These are phyloP conservation scores for Wickerhamiella occidentalis DNA, from an alignment of 805 yeast genomes.

Conservation along the genomic window DNA sequence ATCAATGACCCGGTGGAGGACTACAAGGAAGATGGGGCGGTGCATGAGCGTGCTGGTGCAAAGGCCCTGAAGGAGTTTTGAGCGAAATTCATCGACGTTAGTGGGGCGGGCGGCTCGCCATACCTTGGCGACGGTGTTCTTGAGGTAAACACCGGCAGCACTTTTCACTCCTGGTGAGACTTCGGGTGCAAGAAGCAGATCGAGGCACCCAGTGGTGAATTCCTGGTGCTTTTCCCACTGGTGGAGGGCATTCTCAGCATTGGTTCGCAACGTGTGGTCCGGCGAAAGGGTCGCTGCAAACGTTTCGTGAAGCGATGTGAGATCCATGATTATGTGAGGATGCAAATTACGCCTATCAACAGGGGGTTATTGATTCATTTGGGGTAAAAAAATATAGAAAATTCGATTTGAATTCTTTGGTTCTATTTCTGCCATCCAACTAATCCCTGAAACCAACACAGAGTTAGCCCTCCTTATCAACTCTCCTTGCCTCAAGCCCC, in stretches of 20 bases:
- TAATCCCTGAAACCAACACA: too few relatives aligned
- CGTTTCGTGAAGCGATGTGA: conserved; percentile 5
- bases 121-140: conserved; percentile 52
- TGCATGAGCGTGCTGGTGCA: conserved; percentile 34
- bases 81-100: conserved; percentile 65
- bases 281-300: conserved; percentile 8
- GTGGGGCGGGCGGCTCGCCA: conserved; percentile 48
- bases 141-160: conserved; percentile 74
- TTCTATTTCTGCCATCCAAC: too few relatives aligned
- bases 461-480: not conserved
- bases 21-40: conserved; percentile 34
- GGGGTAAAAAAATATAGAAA: not conserved
- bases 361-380: not conserved
- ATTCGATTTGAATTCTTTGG: too few relatives aligned
- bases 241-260: conserved; percentile 4
- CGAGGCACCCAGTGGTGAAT: conserved; percentile 31
- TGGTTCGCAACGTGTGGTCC: conserved; percentile 1
- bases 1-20: conserved; percentile 40
- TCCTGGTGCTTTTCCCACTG: not conserved
- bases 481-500: not conserved
- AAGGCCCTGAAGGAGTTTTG: conserved; percentile 54
- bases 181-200: conserved; percentile 46
- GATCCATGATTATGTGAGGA: conserved; percentile 9
- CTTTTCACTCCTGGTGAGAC: conserved; percentile 43
- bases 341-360: not conserved